These are phyloP conservation scores for Rhizopogon roseolus DNA, from an alignment of 768 basidiomycete species.

Conservation along the genomic window DNA sequence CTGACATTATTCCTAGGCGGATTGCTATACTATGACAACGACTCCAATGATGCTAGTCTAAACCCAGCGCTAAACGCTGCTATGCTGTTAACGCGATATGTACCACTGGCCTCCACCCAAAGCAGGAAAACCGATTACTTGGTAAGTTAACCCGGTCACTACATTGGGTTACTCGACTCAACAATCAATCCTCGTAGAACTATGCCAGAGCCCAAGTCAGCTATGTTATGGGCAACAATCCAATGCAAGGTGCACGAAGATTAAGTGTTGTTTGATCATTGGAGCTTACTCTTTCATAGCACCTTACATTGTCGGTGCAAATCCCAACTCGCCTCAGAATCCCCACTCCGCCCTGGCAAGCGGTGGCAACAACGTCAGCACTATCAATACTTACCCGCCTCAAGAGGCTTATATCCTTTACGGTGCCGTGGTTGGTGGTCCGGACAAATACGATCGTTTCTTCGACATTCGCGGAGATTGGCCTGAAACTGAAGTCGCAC, in stretches of 20 bases:
- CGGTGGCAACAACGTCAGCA: constrained; percentile 66
- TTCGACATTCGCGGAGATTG: constrained; percentile 88
- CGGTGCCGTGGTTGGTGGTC: constrained; percentile 88
- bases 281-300: constrained; percentile 2
- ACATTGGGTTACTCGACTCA: neutral
- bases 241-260: constrained; percentile 65
- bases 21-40: constrained; percentile 75
- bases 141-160: constrained; percentile 30
- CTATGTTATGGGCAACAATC: constrained; percentile 84
- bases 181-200: constrained; percentile 32
- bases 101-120: constrained; percentile 60
- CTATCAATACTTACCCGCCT: constrained; percentile 68
- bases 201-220: constrained; percentile 77
- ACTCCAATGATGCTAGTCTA: constrained; percentile 73
- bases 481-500: constrained; percentile 85
- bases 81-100: constrained; percentile 77
- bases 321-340: constrained; percentile 87
- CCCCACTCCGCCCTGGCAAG: constrained; percentile 89
- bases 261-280: neutral
- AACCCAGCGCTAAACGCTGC: constrained; percentile 88
- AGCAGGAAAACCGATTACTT: constrained; percentile 57
- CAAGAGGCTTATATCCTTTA: constrained; percentile 76
- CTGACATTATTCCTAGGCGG: constrained; percentile 48
- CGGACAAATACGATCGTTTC: constrained; percentile 67
- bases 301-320: constrained; percentile 77